Conservation (phyloP, 495 filamentous ascomycete species). For the Penicillium cataractarum region DNA sequence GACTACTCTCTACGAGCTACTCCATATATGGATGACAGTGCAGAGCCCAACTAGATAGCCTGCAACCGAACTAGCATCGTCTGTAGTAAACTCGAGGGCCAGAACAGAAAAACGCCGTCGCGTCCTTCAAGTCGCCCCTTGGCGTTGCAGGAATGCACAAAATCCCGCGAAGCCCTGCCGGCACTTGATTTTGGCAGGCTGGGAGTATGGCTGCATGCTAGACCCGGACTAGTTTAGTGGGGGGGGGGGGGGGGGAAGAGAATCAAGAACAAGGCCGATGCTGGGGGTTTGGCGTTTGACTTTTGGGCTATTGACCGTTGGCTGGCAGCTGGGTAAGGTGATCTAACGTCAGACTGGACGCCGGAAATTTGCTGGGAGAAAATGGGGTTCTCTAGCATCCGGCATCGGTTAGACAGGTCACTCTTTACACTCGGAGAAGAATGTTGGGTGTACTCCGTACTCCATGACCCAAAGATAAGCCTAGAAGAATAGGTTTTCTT, state of each 20-base stretch:
- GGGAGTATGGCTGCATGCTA: conserved; percentile 17
- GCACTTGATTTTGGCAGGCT: conserved; percentile 23
- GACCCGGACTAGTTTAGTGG: conserved; percentile 21
- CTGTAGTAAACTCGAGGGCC: not conserved
- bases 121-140: not conserved
- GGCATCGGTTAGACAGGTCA: not conserved
- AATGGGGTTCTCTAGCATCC: not conserved
- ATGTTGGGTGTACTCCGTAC: not conserved
- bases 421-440: not conserved
- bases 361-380: not conserved
- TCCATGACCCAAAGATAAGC: not conserved
- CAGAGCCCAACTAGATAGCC: not conserved
- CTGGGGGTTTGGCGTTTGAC: not conserved
- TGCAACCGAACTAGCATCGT: not conserved
- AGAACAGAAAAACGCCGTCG: not conserved
- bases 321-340: not conserved
- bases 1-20: not conserved
- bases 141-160: not conserved
- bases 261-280: not conserved
- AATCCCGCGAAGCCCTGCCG: conserved; percentile 16
- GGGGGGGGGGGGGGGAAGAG: conserved; percentile 10
- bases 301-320: not conserved
- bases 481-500: not conserved
- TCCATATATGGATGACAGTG: not conserved
- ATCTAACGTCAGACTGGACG: conserved; percentile 3